Conservation (phyloP, 352 stramenopile genomes). For the Pythium rhizo-oryzae region DNA sequence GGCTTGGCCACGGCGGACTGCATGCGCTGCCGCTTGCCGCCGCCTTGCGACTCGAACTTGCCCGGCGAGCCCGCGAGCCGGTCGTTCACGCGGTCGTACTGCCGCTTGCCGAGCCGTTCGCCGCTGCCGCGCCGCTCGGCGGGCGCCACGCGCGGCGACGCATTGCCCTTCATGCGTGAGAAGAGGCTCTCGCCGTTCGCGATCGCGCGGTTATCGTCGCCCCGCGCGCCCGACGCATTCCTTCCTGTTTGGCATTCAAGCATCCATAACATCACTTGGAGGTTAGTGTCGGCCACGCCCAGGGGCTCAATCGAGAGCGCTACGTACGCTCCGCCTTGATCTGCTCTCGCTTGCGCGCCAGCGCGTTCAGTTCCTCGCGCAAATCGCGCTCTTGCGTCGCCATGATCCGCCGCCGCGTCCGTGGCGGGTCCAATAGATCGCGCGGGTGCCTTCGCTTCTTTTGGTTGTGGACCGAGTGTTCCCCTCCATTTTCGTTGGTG, state of each 20-base stretch:
- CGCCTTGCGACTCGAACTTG: constrained; percentile 26
- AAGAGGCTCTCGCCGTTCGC: constrained; percentile 13
- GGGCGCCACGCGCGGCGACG: not conserved
- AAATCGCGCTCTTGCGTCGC: constrained; percentile 58
- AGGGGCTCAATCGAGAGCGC: not conserved
- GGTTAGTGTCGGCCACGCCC: not conserved
- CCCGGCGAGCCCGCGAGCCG: constrained; percentile 7
- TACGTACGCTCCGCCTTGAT: constrained; percentile 36
- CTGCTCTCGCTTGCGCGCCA: constrained; percentile 51
- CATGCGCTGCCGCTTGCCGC: constrained; percentile 48
- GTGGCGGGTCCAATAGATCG: constrained; percentile 9
- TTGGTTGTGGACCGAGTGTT: not conserved
- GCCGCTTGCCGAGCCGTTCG: constrained; percentile 13
- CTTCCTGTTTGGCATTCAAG: not conserved
- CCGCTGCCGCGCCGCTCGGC: not conserved
- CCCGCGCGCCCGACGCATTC: not conserved
- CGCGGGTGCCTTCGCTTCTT: constrained; percentile 1
- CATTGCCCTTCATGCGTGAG: constrained; percentile 2
- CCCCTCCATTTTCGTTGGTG: constrained; percentile 22
- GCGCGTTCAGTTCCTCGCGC: constrained; percentile 50
- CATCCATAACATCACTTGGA: constrained; percentile 11
- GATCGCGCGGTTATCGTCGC: not conserved
- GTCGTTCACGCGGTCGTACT: constrained; percentile 16
- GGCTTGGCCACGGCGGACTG: constrained; percentile 12
- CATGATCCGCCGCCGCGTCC: not conserved